Base-by-base conservation (phyloP, 179 eudicot species). In the Amaranthus tricolor region DNA sequence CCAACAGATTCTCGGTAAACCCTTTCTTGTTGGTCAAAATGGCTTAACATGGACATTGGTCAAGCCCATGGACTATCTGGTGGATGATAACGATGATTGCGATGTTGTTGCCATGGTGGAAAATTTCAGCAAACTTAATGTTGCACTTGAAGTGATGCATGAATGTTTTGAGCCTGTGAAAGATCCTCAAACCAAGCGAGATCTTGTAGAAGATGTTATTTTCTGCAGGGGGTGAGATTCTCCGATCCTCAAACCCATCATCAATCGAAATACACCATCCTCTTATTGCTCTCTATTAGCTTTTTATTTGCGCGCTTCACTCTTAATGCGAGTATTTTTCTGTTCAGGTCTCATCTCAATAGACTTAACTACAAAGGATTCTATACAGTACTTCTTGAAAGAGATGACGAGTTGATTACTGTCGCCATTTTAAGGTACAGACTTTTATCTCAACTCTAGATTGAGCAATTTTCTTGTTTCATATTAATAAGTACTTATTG, bases 141-240 rank as follows among this genome's bases (percentile, higher is more conserved):
- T 88, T 62, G 99, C 99, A 65, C 88, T 96, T 24, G 82, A 84
- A 82, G 97, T 93, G 78, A 89, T 96, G 97, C 99, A 94, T 51
- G 99, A 96, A 72, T 93, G 96, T 80, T 96, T 96, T 79, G 93
- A 90, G 70, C 93, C 97, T 66, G 85, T 90, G 55, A 88, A 85
- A 83, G 99, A 93, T 72, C 85, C 89, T 80, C 81, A 79, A 56
- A 91, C 93, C 9, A 74, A 74, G 68, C 82, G 88, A 68, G 99
- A 96, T 87, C 84, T 93, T 71, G 89, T 89, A 68, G 96, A 91
- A 85, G 98, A 93, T 81, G 91, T 91, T 68, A 86, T 96, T 53
- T 94, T 96, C 76, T 75, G 90, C 72, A 87, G 91, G 81, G 64
- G 92, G 99, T 90, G 69, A 90, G 87, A 71, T 72, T 19, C 57